A percentile compares a stretch with the other conserved stretches of the same genome.
Conservation (phyloP, 192 early-diverging fungal species). For the Lunasporangiospora selenospora region DNA sequence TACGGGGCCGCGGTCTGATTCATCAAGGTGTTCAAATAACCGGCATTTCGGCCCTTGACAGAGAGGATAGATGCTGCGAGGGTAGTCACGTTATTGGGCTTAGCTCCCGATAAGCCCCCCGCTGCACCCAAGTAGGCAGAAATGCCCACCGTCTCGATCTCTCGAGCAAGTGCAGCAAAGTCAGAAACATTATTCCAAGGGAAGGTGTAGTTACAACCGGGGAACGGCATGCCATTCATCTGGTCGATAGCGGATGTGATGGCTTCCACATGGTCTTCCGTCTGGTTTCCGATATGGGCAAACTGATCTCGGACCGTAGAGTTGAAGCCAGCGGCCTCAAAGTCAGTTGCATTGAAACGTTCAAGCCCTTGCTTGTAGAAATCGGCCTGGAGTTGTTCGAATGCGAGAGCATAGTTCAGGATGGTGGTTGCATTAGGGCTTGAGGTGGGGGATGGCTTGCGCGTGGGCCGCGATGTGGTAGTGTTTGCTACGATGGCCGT, state of each 20-base stretch:
- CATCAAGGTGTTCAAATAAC: slow-evolving; percentile 17
- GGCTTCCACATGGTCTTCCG: slow-evolving; percentile 11
- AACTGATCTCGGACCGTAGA: slow-evolving; percentile 13
- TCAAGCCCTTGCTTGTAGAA: slow-evolving; percentile 34
- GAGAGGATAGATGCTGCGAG: slow-evolving; percentile 1
- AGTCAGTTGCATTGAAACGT: slow-evolving; percentile 6
- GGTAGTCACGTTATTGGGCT: slow-evolving; percentile 4
- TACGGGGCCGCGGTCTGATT: slow-evolving; percentile 8
- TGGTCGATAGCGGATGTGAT: slow-evolving; percentile 15
- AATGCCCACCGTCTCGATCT: slow-evolving; percentile 57
- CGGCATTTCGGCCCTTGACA: slow-evolving; percentile 22
- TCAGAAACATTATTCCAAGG: slow-evolving; percentile 43
- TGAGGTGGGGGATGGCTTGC: too few species aligned
- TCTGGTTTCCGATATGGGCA: slow-evolving; percentile 17
- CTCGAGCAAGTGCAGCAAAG: slow-evolving; percentile 57
- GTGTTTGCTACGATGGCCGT: too few species aligned
- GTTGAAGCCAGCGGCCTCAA: slow-evolving; percentile 14
- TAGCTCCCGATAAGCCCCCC: not conserved
- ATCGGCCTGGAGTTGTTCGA: slow-evolving; percentile 28
- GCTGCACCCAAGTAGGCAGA: slow-evolving; percentile 57
- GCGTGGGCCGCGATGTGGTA: too few species aligned
- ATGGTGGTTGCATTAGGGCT: not conserved
- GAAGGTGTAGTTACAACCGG: slow-evolving; percentile 19
- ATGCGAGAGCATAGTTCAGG: slow-evolving; percentile 24
- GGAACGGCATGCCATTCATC: slow-evolving; percentile 11